These are phyloP conservation scores for Rhexocercosporidium sp. DNA, from an alignment of 2,329 filamentous ascomycete genomes.

Conservation along the genomic window DNA sequence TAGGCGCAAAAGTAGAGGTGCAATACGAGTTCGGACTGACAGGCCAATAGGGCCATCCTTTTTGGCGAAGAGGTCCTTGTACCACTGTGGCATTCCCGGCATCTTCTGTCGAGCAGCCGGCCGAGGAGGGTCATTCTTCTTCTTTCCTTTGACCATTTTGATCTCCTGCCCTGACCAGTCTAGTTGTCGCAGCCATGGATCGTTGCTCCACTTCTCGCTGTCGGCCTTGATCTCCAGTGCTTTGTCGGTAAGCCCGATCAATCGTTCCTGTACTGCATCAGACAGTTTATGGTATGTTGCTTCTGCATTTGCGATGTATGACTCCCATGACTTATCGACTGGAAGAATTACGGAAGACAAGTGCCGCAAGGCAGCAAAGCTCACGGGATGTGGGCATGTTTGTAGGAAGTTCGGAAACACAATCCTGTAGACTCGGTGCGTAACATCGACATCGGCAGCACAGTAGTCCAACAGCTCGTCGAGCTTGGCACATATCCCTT, in stretches of 20 bases:
- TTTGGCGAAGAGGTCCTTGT: conserved; percentile 84
- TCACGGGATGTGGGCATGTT: conserved; percentile 94
- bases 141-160: conserved; percentile 89
- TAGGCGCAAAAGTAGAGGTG: conserved; percentile 81
- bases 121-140: conserved; percentile 78
- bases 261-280: conserved; percentile 76
- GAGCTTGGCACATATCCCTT: conserved; percentile 71
- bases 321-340: conserved; percentile 85
- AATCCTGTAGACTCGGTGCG: conserved; percentile 90
- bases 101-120: conserved; percentile 86
- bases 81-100: conserved; percentile 95
- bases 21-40: conserved; percentile 85
- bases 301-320: conserved; percentile 84
- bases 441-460: conserved; percentile 90
- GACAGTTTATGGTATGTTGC: conserved; percentile 80
- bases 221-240: conserved; percentile 77
- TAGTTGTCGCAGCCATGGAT: conserved; percentile 91
- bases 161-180: conserved; percentile 96
- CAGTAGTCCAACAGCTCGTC: conserved; percentile 92
- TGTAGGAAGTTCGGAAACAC: conserved; percentile 90
- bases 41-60: conserved; percentile 72
- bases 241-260: conserved; percentile 75
- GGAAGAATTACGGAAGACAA: conserved; percentile 93
- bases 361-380: conserved; percentile 91
- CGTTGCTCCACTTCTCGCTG: conserved; percentile 70